Base-by-base conservation (phyloP, 805 yeast genomes). In the Danielozyma ontarioensis region DNA sequence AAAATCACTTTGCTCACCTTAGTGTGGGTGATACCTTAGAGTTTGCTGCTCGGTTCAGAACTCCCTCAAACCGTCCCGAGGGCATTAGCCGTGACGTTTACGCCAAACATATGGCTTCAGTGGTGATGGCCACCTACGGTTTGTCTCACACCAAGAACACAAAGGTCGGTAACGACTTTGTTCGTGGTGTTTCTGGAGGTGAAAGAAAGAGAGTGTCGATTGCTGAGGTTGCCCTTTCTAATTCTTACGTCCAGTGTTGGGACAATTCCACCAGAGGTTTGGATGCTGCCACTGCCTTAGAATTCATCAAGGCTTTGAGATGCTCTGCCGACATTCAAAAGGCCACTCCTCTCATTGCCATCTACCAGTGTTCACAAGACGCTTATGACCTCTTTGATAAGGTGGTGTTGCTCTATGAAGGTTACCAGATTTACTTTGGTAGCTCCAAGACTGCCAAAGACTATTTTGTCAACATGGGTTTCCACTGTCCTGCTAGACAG, bases 181-280 rank as follows among this genome's bases (percentile, higher is more conserved):
- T 80, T 19, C 70, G 85, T 53, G 84, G 87, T 62, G 84, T 81
- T 26, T 79, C 90, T 32, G 90, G 94, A 50, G 93, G 94, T 68
- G 93, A 84, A 61, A 67, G 94, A 44, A 83, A 83, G 59, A 75
- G 94, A 64, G 90, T 84, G 3, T 80, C 90, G 8, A 78, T 84
- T 47, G 86, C 88, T 8, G 95, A 84, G 59, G 83, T 83, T 1
- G 62, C 81, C 29, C 72, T 82, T 29, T 68, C 79, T 31, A 76
- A 80, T 18, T 81, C 86, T 19, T 62, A 74, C 31, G 64, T 81
- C 32, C 79, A 73, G 42, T 76, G 83, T 57, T 80, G 84, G 77
- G 89, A 84, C 64, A 85, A 85, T 50, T 82, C 90, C 4, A 85
- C 95, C 4, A 75, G 93, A 64, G 95, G 95, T 47, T 68, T 85